Evolutionary conservation across 352 stramenopile species (phyloP).

Genomic region (Pythium dissimile): DNA sequence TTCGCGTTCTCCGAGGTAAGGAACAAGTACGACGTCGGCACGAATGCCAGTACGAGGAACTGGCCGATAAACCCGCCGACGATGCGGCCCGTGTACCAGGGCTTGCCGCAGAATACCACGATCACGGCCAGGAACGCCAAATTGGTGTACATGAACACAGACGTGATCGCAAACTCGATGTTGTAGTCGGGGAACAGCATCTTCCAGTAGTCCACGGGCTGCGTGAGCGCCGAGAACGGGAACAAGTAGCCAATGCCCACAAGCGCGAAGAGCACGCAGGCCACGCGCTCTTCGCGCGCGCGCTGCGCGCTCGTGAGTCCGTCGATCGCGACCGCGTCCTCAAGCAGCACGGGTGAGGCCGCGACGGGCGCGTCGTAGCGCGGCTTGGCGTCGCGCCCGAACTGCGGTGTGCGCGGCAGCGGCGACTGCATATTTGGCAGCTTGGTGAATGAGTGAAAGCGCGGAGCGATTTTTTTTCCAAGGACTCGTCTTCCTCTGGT

Average conservation of each 20-base stretch:
- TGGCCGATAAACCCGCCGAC: conserved; percentile 78
- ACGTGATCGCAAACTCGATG: conserved; percentile 84
- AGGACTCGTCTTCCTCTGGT: too few relatives aligned
- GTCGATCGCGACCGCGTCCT: conserved; percentile 23
- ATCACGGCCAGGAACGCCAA: conserved; percentile 59
- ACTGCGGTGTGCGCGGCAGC: conserved; percentile 41
- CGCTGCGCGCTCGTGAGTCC: conserved; percentile 24
- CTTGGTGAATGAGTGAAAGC: neutral
- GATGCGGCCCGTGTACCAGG: conserved; percentile 70
- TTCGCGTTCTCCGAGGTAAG: conserved; percentile 63
- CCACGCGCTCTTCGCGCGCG: conserved; percentile 41
- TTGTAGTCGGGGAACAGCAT: conserved; percentile 84
- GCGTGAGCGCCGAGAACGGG: conserved; percentile 84
- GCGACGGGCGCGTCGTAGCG: conserved; percentile 27
- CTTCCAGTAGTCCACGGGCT: conserved; percentile 88
- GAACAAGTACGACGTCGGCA: conserved; percentile 78
- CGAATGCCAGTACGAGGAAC: conserved; percentile 63
- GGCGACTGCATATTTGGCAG: conserved; percentile 50
- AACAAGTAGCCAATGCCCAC: conserved; percentile 83
- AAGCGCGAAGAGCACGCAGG: conserved; percentile 66
- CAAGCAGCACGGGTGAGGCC: conserved; percentile 8
- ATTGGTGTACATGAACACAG: conserved; percentile 85
- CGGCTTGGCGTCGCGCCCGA: conserved; percentile 30
- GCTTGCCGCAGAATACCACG: conserved; percentile 55
- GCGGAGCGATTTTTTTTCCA: too few relatives aligned